These are phyloP conservation scores for Trypanosoma brucei DNA, from an alignment of 208 protist species.

Conservation along the genomic window DNA sequence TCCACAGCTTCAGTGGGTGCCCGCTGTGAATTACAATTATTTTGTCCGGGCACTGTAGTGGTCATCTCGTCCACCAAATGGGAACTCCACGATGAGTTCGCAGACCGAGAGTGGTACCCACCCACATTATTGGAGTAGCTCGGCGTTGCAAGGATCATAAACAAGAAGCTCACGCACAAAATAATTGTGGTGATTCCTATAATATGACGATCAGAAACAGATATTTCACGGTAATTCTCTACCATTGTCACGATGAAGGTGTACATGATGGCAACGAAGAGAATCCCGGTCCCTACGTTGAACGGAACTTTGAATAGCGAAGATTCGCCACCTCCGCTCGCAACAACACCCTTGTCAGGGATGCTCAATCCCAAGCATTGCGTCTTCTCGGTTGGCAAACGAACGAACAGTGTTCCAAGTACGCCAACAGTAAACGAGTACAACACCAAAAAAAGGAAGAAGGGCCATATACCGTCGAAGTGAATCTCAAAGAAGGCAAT, in stretches of 20 bases:
- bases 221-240: constrained; percentile 40
- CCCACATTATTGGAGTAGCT: constrained; percentile 51
- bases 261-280: constrained; percentile 40
- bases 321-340: constrained; percentile 50
- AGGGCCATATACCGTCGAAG: constrained; percentile 38
- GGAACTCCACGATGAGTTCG: neutral
- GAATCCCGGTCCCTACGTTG: constrained; percentile 49
- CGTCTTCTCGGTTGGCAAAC: constrained; percentile 40
- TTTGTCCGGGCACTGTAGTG: too few relatives aligned
- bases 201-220: constrained; percentile 17
- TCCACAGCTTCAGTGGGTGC: too few relatives aligned
- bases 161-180: constrained; percentile 42
- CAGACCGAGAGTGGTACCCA: constrained; percentile 17
- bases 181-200: constrained; percentile 48
- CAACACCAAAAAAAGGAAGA: constrained; percentile 57
- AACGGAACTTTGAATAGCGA: constrained; percentile 56
- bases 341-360: constrained; percentile 32
- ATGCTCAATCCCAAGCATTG: constrained; percentile 68
- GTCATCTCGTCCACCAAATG: too few relatives aligned
- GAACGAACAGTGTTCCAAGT: constrained; percentile 46
- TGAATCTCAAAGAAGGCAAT: constrained; percentile 60
- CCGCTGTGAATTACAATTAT: too few relatives aligned
- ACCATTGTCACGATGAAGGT: constrained; percentile 46
- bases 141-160: constrained; percentile 66
- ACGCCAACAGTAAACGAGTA: constrained; percentile 53